phyloP scores from a whole-genome alignment of 345 rosid species.

The Gossypium sturtianum region DNA sequence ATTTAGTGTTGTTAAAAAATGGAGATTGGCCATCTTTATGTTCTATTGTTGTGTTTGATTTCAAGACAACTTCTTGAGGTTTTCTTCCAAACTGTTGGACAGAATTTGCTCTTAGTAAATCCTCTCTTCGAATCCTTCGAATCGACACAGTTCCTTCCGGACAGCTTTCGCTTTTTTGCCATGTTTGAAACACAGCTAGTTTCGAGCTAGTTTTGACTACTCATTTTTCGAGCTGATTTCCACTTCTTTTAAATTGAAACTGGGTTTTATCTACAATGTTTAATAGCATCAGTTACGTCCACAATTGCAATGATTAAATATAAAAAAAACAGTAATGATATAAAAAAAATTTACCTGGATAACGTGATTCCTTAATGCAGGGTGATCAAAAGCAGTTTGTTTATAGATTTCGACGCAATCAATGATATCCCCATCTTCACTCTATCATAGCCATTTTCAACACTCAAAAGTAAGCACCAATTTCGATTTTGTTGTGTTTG shows the following conservation, averaged over 20 bases:
- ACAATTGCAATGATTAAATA: not conserved
- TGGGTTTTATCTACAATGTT: slow-evolving; percentile 36
- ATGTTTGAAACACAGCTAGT: slow-evolving; percentile 24
- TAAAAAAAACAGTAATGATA: not conserved
- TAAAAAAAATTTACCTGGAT: slow-evolving; percentile 27
- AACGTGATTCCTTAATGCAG: slow-evolving; percentile 29
- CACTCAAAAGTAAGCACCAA: not conserved
- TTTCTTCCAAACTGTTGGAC: not conserved
- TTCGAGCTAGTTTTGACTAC: slow-evolving; percentile 7
- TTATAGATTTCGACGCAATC: slow-evolving; percentile 46
- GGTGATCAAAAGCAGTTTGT: slow-evolving; percentile 54
- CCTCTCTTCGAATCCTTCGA: slow-evolving; percentile 33
- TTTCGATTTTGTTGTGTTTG: no score
- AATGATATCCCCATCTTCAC: slow-evolving; percentile 50
- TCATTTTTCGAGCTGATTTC: not conserved
- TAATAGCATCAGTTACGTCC: not conserved
- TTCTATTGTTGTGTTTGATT: not conserved
- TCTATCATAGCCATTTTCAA: slow-evolving; percentile 21
- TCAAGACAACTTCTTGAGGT: not conserved
- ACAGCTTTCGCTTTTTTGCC: slow-evolving; percentile 44
- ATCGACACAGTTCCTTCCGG: slow-evolving; percentile 45
- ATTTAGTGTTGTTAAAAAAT: not conserved
- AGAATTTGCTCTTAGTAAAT: slow-evolving; percentile 27
- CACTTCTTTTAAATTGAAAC: slow-evolving; percentile 2
- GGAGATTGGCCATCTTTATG: not conserved